Conservation (phyloP, 768 basidiomycete genomes). For the Trametes maxima region DNA sequence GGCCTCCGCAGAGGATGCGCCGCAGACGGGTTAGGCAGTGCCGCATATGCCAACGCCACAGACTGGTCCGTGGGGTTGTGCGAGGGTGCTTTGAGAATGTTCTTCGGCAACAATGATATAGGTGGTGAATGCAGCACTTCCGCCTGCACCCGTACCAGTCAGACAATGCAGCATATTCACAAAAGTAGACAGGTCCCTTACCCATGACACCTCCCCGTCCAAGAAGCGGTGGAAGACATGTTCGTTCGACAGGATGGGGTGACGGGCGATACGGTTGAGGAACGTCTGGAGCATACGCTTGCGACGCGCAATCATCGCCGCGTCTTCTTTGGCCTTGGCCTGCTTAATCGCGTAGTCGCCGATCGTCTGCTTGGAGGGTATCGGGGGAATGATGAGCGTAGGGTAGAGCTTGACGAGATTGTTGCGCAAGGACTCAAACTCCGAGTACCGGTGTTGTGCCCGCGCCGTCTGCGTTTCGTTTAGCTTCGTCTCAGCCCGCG, state of each 20-base stretch:
- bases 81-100: conserved; percentile 92
- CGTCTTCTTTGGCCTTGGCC: conserved; percentile 95
- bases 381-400: conserved; percentile 94
- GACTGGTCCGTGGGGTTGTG: conserved; percentile 88
- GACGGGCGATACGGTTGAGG: conserved; percentile 83
- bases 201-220: conserved; percentile 96
- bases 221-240: conserved; percentile 96
- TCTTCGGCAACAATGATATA: conserved; percentile 89
- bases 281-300: conserved; percentile 97
- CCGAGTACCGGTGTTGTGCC: conserved; percentile 91
- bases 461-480: conserved; percentile 61
- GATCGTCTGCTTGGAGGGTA: conserved; percentile 94
- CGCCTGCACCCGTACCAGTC: conserved; percentile 47
- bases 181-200: conserved; percentile 37
- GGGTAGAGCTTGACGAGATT: conserved; percentile 89
- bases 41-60: conserved; percentile 73
- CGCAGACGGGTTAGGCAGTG: conserved; percentile 86
- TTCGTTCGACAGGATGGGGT: conserved; percentile 95
- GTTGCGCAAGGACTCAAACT: conserved; percentile 91
- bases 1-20: conserved; percentile 88
- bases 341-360: conserved; percentile 98
- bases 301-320: conserved; percentile 84
- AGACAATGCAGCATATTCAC: not conserved
- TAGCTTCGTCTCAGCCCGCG: not conserved
- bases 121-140: conserved; percentile 95